Evolutionary conservation across 129 eudicot genomes (phyloP).

Genomic region (Smallanthus sonchifolius): DNA sequence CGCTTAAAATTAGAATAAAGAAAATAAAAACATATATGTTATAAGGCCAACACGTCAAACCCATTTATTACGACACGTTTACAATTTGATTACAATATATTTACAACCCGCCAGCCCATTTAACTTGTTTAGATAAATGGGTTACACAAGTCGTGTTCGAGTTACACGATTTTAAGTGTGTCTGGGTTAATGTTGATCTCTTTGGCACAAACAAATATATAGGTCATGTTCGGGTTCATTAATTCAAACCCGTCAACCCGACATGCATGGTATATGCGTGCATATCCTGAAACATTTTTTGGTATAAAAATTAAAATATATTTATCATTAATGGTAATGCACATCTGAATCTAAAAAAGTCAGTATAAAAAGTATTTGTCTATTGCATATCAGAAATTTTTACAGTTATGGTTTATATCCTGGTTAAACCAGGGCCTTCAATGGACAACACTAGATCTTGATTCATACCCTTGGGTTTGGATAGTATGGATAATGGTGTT

Average conservation of each 20-base stretch:
- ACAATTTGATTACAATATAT: not conserved
- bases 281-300: not conserved
- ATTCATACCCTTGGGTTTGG: conserved; percentile 1
- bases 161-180: not conserved
- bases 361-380: not conserved
- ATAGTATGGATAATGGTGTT: not conserved
- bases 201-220: not conserved
- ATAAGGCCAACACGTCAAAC: not conserved
- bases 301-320: not conserved
- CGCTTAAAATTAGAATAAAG: not conserved
- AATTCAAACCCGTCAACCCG: not conserved
- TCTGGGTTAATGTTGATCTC: not conserved
- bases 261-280: not conserved
- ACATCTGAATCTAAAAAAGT: not conserved
- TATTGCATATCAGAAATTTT: not conserved
- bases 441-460: not conserved
- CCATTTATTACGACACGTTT: not conserved
- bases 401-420: too few relatives aligned
- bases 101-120: not conserved
- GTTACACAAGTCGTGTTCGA: not conserved
- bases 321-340: not conserved
- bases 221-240: not conserved
- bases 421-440: too few relatives aligned
- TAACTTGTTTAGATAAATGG: not conserved
- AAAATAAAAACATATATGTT: not conserved